Evolutionary conservation across 768 basidiomycete genomes (phyloP), one percentile per base, ranked within the genome.

Genomic region (Tulasnella sp.): DNA sequence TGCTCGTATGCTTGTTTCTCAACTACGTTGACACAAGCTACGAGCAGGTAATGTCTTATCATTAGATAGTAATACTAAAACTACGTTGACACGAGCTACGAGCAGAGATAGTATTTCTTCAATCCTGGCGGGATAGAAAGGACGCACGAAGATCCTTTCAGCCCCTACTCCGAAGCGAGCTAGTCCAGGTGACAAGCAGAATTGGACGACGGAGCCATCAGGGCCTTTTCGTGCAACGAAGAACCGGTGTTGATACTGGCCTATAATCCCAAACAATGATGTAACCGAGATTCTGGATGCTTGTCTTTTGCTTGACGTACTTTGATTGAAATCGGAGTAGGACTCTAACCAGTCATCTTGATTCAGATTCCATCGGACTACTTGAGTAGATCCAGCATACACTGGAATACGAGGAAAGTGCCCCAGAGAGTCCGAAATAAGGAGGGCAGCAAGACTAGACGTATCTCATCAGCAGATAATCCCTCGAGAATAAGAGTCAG

Each of bases 381-480:
- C 23, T n/a, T n/a, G 20, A 20, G 7, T 23, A n/a, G 51, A 20
- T 6, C 51, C 51, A 0, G 23, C n/a, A 20, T 51, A 51, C 11
- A 6, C n/a, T 11, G 23, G 6, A 51, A 23, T 51, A 11, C 23
- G 23, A n/a, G 51, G 23, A 23, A 10, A 4, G n/a, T 51, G 23
- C 6, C 20, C 23, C 23, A 51, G 1, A 20, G 51, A n/a, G 51
- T 51, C 23, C 6, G 51, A 51, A 51, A 51, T 3, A n/a, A 23
- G n/a, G 51, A 51, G n/a, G 23, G 4, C 4, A 7, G 51, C 51
- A 6, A n/a, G 23, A 20, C 51, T 51, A n/a, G 23, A 23, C 51
- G 23, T 73, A 90, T 37, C 7, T n/a, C n/a, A n/a, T 13, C 15
- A 44, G 42, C 7, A 11, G 51, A n/a, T 0, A 23, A 51, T 23